A percentile compares a stretch with the other conserved stretches of the same genome.
phyloP scores from a whole-genome alignment of 768 basidiomycete species.

The Hysterangium stoloniferum region DNA sequence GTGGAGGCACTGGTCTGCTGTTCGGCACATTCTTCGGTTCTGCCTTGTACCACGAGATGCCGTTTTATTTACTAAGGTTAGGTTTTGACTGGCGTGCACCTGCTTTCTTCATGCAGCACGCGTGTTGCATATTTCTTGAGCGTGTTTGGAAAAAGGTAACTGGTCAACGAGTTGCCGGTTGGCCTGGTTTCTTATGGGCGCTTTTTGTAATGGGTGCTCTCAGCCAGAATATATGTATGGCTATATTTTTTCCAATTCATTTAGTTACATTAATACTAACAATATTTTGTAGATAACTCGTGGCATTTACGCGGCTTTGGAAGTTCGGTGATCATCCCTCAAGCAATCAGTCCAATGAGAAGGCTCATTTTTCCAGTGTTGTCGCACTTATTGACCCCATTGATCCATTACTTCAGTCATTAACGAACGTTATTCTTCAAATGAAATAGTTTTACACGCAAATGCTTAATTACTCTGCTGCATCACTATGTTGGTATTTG shows the following conservation, averaged over 20 bases:
- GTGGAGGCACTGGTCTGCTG: conserved; percentile 43
- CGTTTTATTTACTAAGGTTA: conserved; percentile 14
- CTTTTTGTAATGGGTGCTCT: conserved; percentile 1
- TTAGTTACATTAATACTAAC: not conserved
- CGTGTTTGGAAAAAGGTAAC: conserved; percentile 13
- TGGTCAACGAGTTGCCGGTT: conserved; percentile 13
- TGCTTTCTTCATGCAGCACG: conserved; percentile 18
- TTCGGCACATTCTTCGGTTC: conserved; percentile 56
- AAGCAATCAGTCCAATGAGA: not conserved
- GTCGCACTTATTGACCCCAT: too few relatives aligned
- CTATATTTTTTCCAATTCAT: not conserved
- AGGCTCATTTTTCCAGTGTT: too few relatives aligned
- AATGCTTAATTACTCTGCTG: too few relatives aligned
- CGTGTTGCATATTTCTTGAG: conserved; percentile 16
- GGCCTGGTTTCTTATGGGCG: conserved; percentile 16
- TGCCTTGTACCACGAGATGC: conserved; percentile 47
- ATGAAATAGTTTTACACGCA: too few relatives aligned
- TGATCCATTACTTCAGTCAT: too few relatives aligned
- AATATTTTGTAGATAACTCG: not conserved
- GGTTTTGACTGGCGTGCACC: conserved; percentile 11
- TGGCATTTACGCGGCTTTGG: not conserved
- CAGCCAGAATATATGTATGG: conserved; percentile 7
- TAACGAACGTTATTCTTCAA: too few relatives aligned
- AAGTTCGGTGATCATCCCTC: not conserved
- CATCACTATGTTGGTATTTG: too few relatives aligned